Evolutionary conservation across 352 stramenopile species (phyloP), one percentile per base, ranked within the genome.

Genomic region (Discostella stelligera): DNA sequence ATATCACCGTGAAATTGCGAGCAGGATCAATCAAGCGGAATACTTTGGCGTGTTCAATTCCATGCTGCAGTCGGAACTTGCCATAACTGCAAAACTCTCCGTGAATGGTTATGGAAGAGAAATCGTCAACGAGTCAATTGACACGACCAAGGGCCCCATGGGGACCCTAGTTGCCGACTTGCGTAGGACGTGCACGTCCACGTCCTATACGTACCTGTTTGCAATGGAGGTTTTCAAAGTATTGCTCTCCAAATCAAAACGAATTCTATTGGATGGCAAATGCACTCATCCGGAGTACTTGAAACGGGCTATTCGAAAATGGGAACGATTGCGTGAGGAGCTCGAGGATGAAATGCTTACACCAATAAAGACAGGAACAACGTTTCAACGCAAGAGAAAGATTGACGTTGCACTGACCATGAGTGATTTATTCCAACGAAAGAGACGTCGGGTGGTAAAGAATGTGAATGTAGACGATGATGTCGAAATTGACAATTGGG

Each of bases 31-130:
- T 61, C 88, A 89, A 61, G 90, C 82, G 14, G 88, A 93, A 66
- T 89, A 91, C 54, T 93, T 93, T 82, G 65, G 82, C 7, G 88
- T 93, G 0, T 91, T 91, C 25, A 84, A 86, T 68, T 77, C 76
- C 2, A 91, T 93, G 84, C 50, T 93, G 13, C 39, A 59, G 49
- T 89, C 79, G 0, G 88, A 93, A 71, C 61, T 93, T 1, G 46
- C 79, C 16, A 70, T 89, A 10, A 69, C 85, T 54, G 88, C 74
- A 4, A 86, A 79, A 55, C 62, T 85, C 46, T 76, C 79, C 7
- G 76, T 90, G n/a, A 82, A 80, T 39, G 63, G 81, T 52, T 83
- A 63, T 30, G 77, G 71, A 27, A 77, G 66, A 37, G 72, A 87
- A 21, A 52, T 73, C 13, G 52, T 77, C 41, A 44, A 44, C 11